Evolutionary conservation across 306 rosid genomes (phyloP).

Genomic region (Clitoria ternatea): DNA sequence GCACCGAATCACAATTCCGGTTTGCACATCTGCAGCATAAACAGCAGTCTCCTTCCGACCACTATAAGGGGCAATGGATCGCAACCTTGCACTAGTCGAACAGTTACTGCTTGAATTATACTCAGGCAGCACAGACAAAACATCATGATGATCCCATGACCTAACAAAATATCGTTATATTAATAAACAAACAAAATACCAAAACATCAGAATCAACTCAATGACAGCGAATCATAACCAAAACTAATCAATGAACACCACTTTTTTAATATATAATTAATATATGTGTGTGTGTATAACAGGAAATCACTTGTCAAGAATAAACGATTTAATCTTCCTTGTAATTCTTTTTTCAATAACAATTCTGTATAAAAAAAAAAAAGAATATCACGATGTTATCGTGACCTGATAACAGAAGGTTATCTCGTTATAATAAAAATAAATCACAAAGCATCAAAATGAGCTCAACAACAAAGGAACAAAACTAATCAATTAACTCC

Average conservation of each 20-base stretch:
- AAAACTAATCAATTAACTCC: too few species aligned
- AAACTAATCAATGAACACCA: background rate
- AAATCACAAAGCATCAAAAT: too few species aligned
- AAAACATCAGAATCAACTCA: conserved; percentile 10
- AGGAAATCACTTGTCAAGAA: background rate
- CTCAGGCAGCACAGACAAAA: conserved; percentile 77
- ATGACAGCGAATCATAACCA: background rate
- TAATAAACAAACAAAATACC: background rate
- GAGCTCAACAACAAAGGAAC: too few species aligned
- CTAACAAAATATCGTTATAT: conserved; percentile 30
- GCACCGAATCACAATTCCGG: conserved; percentile 78
- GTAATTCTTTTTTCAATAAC: too few species aligned
- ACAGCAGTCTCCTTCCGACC: conserved; percentile 97
- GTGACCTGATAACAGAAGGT: too few species aligned
- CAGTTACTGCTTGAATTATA: conserved; percentile 73
- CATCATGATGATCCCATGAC: conserved; percentile 98
- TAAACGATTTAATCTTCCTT: too few species aligned
- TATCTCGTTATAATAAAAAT: too few species aligned
- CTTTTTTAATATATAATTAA: too few species aligned
- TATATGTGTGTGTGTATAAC: too few species aligned
- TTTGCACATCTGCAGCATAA: conserved; percentile 71
- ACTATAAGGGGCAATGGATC: conserved; percentile 71
- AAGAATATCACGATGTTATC: too few species aligned
- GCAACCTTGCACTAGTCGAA: conserved; percentile 85
- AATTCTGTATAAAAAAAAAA: too few species aligned